Conservation (phyloP, 140 eudicot genomes). For the Stevia rebaudiana region DNA sequence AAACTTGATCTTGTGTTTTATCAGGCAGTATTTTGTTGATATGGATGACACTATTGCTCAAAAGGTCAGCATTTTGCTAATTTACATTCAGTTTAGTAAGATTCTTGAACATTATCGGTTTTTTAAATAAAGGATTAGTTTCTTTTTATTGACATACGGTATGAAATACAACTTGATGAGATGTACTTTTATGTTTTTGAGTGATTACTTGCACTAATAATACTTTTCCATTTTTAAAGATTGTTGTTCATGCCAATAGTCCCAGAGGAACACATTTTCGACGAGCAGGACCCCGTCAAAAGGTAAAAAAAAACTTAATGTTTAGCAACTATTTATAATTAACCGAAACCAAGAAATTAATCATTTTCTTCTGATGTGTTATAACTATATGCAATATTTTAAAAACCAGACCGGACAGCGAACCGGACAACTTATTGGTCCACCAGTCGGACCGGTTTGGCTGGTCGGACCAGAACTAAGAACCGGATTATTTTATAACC, state of each 20-base stretch:
- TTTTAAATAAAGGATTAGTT: neutral
- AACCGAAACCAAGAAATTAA: too few species aligned
- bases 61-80: constrained; percentile 45
- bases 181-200: neutral
- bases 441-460: too few species aligned
- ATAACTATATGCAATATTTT: too few species aligned
- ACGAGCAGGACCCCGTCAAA: constrained; percentile 91
- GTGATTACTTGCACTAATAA: neutral
- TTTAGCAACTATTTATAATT: neutral
- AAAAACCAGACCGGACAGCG: too few species aligned
- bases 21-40: constrained; percentile 89
- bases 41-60: constrained; percentile 67
- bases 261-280: constrained; percentile 83
- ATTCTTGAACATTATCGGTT: neutral
- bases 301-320: constrained; percentile 25
- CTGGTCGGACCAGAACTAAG: too few species aligned
- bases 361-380: too few species aligned
- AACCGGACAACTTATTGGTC: too few species aligned
- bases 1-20: constrained; percentile 6
- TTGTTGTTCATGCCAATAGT: constrained; percentile 64
- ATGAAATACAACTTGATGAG: neutral
- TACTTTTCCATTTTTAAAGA: constrained; percentile 26
- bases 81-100: neutral
- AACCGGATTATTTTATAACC: too few species aligned
- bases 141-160: neutral